Evolutionary conservation across 768 basidiomycete genomes (phyloP), one percentile per base, ranked within the genome.

Genomic region (Amanita rimosa): DNA sequence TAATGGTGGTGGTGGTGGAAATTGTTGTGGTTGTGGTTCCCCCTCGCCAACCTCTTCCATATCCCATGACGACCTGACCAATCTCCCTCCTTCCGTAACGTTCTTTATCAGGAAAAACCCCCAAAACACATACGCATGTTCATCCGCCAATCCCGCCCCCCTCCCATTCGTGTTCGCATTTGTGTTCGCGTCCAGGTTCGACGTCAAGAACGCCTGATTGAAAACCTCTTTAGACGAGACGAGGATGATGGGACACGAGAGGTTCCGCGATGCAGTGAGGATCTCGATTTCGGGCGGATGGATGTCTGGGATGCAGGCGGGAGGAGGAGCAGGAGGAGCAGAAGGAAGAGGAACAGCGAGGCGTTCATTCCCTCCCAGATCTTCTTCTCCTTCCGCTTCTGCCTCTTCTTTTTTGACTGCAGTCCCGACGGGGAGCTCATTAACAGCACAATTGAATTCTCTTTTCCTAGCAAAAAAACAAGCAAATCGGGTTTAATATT

Each of bases 101-200:
- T n/a, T 16, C 16, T 10, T 35, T 29, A 50, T 26, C 40, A 17
- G 33, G 36, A 50, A 50, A 26, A 43, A 50, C 1, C 41, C 49
- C 49, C 42, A 43, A 26, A 42, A 50, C 21, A 50, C 49, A 43
- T 50, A 50, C 6, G 49, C 40, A 22, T 40, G 39, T 21, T 50
- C 49, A 8, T 31, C 49, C 7, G 19, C 33, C 16, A 50, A 17
- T 11, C 39, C 39, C 13, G 33, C 22, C 13, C 21, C 22, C 24
- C 10, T 29, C 13, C n/a, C n/a, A n/a, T n/a, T n/a, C n/a, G n/a
- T n/a, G n/a, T n/a, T n/a, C n/a, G n/a, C n/a, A n/a, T n/a, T n/a
- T n/a, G n/a, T 1, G 5, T 13, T 11, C 10, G 9, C n/a, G 17
- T 2, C 11, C n/a, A 0, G 5, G 6, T 16, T 4, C 11, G 14